Evolutionary conservation across 805 yeast genomes (phyloP).

Genomic region (Lipomyces starkeyi): DNA sequence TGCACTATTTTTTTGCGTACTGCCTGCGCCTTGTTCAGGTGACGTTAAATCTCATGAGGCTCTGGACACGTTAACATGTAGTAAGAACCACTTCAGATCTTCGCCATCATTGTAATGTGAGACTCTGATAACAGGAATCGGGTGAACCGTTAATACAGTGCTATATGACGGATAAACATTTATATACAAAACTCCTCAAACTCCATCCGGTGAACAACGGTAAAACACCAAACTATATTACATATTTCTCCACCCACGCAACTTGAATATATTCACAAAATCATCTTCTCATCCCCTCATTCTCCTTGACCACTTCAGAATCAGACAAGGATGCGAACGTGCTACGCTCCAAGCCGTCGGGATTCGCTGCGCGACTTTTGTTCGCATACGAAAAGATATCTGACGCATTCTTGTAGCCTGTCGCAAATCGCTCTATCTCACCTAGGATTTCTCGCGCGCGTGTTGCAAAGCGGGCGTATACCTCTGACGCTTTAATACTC

Average conservation of each 20-base stretch:
- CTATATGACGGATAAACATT: too few species aligned
- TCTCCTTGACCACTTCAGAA: background rate
- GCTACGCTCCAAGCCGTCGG: background rate
- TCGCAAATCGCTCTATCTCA: constrained; percentile 16
- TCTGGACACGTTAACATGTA: too few species aligned
- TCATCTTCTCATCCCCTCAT: background rate
- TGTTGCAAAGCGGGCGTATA: constrained; percentile 17
- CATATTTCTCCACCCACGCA: background rate
- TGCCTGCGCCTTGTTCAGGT: too few species aligned
- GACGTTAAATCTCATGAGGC: too few species aligned
- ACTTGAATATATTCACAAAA: background rate
- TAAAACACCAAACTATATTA: background rate
- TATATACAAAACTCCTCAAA: too few species aligned
- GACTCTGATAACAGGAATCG: too few species aligned
- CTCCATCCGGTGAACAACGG: background rate
- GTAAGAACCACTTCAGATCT: too few species aligned
- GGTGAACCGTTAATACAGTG: too few species aligned
- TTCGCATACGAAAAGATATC: constrained; percentile 15
- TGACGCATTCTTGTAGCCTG: constrained; percentile 9
- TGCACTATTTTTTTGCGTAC: too few species aligned
- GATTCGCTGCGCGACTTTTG: constrained; percentile 9
- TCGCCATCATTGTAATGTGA: too few species aligned
- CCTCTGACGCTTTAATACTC: constrained; percentile 4
- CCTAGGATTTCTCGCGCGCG: constrained; percentile 7
- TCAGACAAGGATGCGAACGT: background rate